Evolutionary conservation across 495 filamentous ascomycete genomes (phyloP), one percentile per base, ranked within the genome.

Genomic region (Xylaria intraflava): DNA sequence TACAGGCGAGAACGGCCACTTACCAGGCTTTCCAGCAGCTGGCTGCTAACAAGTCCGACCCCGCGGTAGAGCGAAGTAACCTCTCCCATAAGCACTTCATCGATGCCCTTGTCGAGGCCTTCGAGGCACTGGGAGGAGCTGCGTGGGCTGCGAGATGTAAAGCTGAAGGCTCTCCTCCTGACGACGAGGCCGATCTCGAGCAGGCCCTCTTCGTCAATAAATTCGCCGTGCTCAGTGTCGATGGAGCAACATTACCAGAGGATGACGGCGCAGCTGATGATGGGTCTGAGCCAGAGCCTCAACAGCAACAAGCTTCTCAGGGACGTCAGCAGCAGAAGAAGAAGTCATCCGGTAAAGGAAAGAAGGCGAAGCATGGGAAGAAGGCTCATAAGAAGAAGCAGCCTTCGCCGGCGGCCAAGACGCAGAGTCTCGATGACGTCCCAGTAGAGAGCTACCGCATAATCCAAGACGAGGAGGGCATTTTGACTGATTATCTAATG

Each of bases 361-460:
- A 75, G 57, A 76, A 73, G 57, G 56, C 61, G 39, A 70, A 69
- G 54, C 20, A 48, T 30, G 59, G 62, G 9, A 65, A 68, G 58
- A 68, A 56, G 40, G 23, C 47, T 4, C 60, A 54, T 24, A 61
- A 57, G 42, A 61, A 60, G 46, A 46, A 45, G 53, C 56, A 46
- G 23, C 6, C 22, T 16, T 17, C 1, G 22, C 16, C 33, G 20
- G 16, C 50, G 16, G 41, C 52, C 14, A 40, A 51, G 27, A 57
- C 60, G 49, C 9, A 55, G 8, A 56, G 31, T 24, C 48, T 62
- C 20, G 57, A 62, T 22, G 59, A 69, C 20, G 45, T 71, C 26
- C 70, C 68, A 6, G 50, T 78, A 24, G 76, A 76, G 49, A 73
- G 62, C 49, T 78, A 72, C 57, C 68, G 64, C 42, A 70, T 79